Evolutionary conservation across 2,329 filamentous ascomycete species (phyloP), one percentile per base, ranked within the genome.

Genomic region (Penicillium rolfsii): DNA sequence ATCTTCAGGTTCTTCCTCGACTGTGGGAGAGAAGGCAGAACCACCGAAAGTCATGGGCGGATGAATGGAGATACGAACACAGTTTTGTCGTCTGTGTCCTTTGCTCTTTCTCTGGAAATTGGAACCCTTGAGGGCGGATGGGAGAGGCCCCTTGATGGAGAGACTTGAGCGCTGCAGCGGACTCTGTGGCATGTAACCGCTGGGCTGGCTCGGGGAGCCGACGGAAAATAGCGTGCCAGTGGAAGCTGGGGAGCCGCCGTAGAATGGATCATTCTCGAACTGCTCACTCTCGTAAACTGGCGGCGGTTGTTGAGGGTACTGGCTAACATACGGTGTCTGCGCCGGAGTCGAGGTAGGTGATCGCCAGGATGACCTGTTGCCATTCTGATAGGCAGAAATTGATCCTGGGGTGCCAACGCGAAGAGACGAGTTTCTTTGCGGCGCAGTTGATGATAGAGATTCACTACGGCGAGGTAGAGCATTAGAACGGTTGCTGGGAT

Each of bases 71-170:
- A 80, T 78, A 22, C 78, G 75, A 2, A 80, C 75, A 56, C 77
- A 80, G 50, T 80, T 79, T 41, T 80, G 77, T 40, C 78, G 74
- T 52, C 71, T 70, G 59, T 81, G 78, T 12, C 76, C 75, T 56
- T 76, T 77, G 38, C 74, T 74, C 19, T 76, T 77, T 30, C 74
- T 73, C n/a, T 70, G 67, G 1, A 70, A 70, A 9, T 69, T 74
- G 3, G 69, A 67, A 7, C 70, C 68, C 54, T 76, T 76, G 56
- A 76, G 55, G 5, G 74, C 74, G 4, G 75, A 77, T 22, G 69
- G 62, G 38, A 74, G 55, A 33, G 70, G 66, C 2, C 64, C 58
- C 41, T 64, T 71, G 11, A 61, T 57, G 28, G 69, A 68, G 14
- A 64, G 57, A 35, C 68, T 70, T 6, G 67, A 59, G 24, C 62